Percentiles rank a stretch among this genome's conserved stretches.
These are phyloP conservation scores for Nicotiana rustica DNA, from an alignment of 305 asterid species.

Conservation along the genomic window DNA sequence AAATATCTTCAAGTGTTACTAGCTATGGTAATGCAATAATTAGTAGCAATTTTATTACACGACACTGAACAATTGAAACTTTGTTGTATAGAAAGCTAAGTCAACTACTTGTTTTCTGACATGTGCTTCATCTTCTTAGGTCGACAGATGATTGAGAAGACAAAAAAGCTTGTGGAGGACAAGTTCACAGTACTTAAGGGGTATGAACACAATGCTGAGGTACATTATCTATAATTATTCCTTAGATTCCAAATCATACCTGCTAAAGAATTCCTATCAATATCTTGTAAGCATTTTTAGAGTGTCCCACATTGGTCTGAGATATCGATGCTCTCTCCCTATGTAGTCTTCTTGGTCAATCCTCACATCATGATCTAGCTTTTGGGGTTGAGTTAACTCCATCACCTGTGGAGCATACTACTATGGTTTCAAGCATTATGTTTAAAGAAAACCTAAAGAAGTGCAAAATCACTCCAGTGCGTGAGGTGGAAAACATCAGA, in stretches of 20 bases:
- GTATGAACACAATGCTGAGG: conserved; percentile 95
- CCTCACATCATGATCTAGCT: not conserved
- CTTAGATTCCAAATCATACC: not conserved
- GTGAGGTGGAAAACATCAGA: not conserved
- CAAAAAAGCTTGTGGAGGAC: conserved; percentile 95
- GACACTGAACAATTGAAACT: conserved; percentile 34
- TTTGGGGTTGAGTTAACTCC: not conserved
- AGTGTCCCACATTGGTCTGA: not conserved
- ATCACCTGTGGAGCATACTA: not conserved
- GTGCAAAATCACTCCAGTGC: not conserved
- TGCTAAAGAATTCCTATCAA: not conserved
- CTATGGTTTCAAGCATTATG: not conserved
- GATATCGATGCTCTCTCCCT: not conserved
- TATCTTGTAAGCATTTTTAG: not conserved
- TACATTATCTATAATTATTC: conserved; percentile 40
- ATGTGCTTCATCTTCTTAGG: conserved; percentile 58
- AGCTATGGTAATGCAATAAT: conserved; percentile 82
- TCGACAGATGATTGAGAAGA: conserved; percentile 99
- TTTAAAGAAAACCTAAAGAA: not conserved
- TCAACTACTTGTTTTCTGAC: conserved; percentile 37
- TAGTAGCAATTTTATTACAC: not conserved
- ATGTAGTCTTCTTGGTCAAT: not conserved
- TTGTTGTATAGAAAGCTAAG: conserved; percentile 24
- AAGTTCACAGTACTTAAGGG: conserved; percentile 84
- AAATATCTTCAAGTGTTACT: conserved; percentile 98